phyloP scores from a whole-genome alignment of 2,329 filamentous ascomycete species.

The Venturia carpophila region DNA sequence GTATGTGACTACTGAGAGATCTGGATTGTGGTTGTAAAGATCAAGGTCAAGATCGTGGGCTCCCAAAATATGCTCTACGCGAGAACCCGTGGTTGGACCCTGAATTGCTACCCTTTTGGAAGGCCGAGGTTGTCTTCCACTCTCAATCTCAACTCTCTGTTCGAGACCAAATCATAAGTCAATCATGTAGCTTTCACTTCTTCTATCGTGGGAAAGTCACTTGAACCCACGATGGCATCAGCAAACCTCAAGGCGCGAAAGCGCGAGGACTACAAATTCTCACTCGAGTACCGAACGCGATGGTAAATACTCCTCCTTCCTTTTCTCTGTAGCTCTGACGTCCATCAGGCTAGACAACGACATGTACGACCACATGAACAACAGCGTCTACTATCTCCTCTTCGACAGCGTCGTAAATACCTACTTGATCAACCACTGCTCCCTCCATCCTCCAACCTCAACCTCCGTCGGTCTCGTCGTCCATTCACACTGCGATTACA shows the following conservation, averaged over 20 bases:
- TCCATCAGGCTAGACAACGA: conserved; percentile 73
- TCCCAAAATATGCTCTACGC: neutral
- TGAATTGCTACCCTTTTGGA: neutral
- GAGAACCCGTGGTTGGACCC: neutral
- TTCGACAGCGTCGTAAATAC: conserved; percentile 88
- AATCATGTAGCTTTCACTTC: neutral
- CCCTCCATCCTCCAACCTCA: conserved; percentile 61
- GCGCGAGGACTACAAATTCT: conserved; percentile 67
- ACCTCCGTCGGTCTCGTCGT: conserved; percentile 75
- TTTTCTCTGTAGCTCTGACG: neutral
- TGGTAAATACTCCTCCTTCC: conserved; percentile 51
- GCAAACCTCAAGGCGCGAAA: conserved; percentile 48
- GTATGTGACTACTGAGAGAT: neutral
- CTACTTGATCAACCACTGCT: conserved; percentile 74
- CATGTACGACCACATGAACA: conserved; percentile 93
- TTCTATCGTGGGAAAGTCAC: neutral
- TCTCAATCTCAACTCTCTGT: neutral
- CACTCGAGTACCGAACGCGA: conserved; percentile 76
- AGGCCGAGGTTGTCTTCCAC: neutral
- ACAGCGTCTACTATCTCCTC: conserved; percentile 75
- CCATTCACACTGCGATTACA: conserved; percentile 78
- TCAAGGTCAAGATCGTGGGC: neutral
- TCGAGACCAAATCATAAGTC: neutral
- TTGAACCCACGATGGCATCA: conserved; percentile 20
- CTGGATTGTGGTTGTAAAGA: neutral